These are phyloP conservation scores for Rosa chinensis DNA, from an alignment of 306 rosid genomes.

Conservation along the genomic window DNA sequence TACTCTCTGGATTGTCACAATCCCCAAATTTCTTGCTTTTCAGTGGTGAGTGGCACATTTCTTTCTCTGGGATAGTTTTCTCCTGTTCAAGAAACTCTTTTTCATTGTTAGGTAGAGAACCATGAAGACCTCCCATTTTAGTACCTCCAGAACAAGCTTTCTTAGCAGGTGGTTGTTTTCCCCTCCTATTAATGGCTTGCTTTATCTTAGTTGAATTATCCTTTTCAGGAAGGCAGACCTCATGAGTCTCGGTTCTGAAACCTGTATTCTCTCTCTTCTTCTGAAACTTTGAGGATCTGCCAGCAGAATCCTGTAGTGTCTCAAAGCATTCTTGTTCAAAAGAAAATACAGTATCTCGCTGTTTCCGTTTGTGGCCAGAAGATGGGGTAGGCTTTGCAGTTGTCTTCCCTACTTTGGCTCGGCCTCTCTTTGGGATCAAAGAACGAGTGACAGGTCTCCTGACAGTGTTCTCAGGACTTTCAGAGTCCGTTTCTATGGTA, in stretches of 20 bases:
- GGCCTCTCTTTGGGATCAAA: constrained; percentile 47
- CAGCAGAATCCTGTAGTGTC: constrained; percentile 33
- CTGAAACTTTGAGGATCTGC: constrained; percentile 40
- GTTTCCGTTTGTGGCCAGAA: constrained; percentile 39
- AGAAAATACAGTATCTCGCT: constrained; percentile 38
- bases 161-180: constrained; percentile 32
- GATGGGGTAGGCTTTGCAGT: constrained; percentile 38
- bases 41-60: constrained; percentile 39
- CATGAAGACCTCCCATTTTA: constrained; percentile 31
- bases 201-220: constrained; percentile 33
- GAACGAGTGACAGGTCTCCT: constrained; percentile 73
- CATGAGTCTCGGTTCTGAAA: constrained; percentile 33
- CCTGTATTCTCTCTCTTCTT: constrained; percentile 43
- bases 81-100: constrained; percentile 30
- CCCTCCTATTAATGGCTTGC: constrained; percentile 40
- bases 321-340: constrained; percentile 44
- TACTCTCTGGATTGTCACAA: constrained; percentile 39
- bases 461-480: constrained; percentile 46
- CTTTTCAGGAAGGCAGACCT: constrained; percentile 40
- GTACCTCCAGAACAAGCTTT: constrained; percentile 34
- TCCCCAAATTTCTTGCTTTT: constrained; percentile 24
- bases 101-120: constrained; percentile 40
- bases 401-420: constrained; percentile 35
- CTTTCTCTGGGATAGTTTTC: constrained; percentile 37
- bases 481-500: constrained; percentile 86